Conservation (phyloP, 306 rosid genomes). For the Malus domestica region DNA sequence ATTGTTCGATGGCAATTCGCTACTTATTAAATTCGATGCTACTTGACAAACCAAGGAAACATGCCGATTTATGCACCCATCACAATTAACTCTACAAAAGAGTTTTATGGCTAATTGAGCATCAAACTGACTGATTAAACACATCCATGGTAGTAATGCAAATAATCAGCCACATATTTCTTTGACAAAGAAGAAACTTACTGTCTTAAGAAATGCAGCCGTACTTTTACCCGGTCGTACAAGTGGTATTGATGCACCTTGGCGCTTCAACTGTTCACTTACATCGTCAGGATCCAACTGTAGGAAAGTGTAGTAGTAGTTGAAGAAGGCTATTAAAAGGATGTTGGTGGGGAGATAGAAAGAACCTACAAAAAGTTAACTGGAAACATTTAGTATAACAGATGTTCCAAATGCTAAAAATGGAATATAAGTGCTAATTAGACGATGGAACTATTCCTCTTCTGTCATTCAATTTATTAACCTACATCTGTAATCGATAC, state of each 20-base stretch:
- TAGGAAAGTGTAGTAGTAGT: conserved; percentile 92
- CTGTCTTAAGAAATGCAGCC: conserved; percentile 72
- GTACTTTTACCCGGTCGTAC: conserved; percentile 89
- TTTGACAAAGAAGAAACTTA: conserved; percentile 28
- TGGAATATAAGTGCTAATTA: not conserved
- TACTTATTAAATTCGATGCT: not conserved
- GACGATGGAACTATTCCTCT: not conserved
- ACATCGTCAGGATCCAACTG: conserved; percentile 95
- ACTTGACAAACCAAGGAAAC: not conserved
- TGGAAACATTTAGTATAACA: conserved; percentile 11
- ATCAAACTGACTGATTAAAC: not conserved
- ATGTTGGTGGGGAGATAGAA: conserved; percentile 84
- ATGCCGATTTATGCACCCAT: not conserved
- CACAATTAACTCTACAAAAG: conserved; percentile 2
- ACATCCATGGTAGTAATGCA: not conserved
- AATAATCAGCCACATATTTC: not conserved
- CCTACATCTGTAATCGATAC: not conserved
- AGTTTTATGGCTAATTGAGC: not conserved
- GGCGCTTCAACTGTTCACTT: conserved; percentile 91
- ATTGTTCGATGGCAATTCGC: not conserved
- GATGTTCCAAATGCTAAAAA: not conserved
- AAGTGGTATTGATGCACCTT: conserved; percentile 96
- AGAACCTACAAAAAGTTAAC: conserved; percentile 53
- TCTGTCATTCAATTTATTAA: not conserved
- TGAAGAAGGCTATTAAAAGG: conserved; percentile 90